These are phyloP conservation scores for Knoxdaviesia capensis DNA, from an alignment of 2,329 filamentous ascomycete species.

Conservation along the genomic window DNA sequence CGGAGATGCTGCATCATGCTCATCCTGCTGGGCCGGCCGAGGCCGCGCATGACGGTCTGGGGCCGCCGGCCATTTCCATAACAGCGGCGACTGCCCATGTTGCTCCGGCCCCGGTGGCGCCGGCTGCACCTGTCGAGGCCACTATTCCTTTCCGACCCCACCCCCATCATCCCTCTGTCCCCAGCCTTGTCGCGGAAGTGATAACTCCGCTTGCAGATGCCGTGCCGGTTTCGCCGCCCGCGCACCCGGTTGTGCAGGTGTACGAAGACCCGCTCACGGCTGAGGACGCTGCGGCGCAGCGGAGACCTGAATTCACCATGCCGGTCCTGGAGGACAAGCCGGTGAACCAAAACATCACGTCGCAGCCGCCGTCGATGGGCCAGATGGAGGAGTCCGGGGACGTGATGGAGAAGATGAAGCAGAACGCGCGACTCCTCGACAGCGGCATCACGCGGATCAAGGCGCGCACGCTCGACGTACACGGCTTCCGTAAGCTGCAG, in stretches of 20 bases:
- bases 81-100: too few species aligned
- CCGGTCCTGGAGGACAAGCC: slow-evolving; percentile 39
- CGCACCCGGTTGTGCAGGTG: slow-evolving; percentile 21
- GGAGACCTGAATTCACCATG: slow-evolving; percentile 22
- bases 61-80: too few species aligned
- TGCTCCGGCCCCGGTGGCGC: too few species aligned
- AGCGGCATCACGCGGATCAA: slow-evolving; percentile 59
- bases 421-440: slow-evolving; percentile 42
- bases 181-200: too few species aligned
- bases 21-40: too few species aligned
- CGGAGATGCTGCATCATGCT: too few species aligned
- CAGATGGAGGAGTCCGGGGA: slow-evolving; percentile 1
- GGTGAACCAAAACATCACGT: slow-evolving; percentile 31
- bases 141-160: too few species aligned
- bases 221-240: background rate
- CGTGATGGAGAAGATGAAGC: slow-evolving; percentile 27
- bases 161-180: too few species aligned
- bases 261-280: slow-evolving; percentile 29
- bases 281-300: slow-evolving; percentile 22
- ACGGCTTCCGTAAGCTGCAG: slow-evolving; percentile 63
- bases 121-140: too few species aligned
- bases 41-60: too few species aligned
- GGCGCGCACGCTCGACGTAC: slow-evolving; percentile 52
- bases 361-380: slow-evolving; percentile 4
- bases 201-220: slow-evolving; percentile 6